Percentiles rank a stretch among this genome's conserved stretches.
Conservation (phyloP, 345 rosid genomes). For the Eucalyptus marginata region DNA sequence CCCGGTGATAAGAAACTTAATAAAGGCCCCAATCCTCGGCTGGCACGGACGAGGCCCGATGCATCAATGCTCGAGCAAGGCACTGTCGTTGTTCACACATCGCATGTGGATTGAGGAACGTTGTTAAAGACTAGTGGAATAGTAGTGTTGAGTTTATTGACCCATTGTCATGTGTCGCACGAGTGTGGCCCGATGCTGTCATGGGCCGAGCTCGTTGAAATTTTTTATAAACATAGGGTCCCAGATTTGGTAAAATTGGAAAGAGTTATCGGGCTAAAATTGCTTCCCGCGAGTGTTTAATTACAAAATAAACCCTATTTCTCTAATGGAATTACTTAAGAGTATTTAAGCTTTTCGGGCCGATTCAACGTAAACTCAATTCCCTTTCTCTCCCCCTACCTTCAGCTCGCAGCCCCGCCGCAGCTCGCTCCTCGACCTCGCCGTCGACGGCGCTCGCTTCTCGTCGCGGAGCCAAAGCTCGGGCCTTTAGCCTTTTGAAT, state of each 20-base stretch:
- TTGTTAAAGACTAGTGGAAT: too few species aligned
- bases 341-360: not conserved
- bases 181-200: not conserved
- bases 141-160: too few species aligned
- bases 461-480: not conserved
- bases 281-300: not conserved
- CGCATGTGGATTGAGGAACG: too few species aligned
- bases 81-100: not conserved
- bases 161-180: not conserved
- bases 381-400: not conserved
- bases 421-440: not conserved
- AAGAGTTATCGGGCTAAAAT: not conserved
- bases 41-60: not conserved
- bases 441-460: not conserved
- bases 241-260: not conserved
- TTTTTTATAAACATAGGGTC: fast-evolving
- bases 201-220: not conserved
- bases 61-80: not conserved
- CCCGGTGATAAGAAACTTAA: not conserved
- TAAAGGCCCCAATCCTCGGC: not conserved
- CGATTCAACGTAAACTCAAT: not conserved
- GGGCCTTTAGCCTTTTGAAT: not conserved
- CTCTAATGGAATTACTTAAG: not conserved
- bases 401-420: not conserved
- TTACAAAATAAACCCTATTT: not conserved